Percentiles rank a stretch among this genome's conserved stretches.
Evolutionary conservation across 1,139 yeast species (phyloP).

Genomic region (Lodderomyces metapsilosis): DNA sequence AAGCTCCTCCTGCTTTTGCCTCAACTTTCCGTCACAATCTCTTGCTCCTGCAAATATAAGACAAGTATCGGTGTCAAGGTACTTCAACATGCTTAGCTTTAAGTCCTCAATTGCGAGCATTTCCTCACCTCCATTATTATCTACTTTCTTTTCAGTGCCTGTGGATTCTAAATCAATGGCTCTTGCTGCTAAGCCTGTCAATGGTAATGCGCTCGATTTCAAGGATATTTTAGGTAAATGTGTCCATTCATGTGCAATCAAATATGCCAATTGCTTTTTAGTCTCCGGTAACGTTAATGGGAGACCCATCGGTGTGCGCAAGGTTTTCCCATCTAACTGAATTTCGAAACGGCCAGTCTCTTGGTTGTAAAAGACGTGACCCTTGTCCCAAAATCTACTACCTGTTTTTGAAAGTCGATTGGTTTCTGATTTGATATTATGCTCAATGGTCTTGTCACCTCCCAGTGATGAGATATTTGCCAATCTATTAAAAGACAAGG

Average conservation of each 20-base stretch:
- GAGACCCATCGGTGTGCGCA: constrained; percentile 84
- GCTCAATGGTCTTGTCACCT: constrained; percentile 45
- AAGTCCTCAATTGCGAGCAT: constrained; percentile 52
- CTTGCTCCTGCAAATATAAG: constrained; percentile 77
- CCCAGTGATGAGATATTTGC: constrained; percentile 16
- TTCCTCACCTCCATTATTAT: constrained; percentile 28
- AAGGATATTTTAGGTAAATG: constrained; percentile 67
- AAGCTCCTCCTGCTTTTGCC: constrained; percentile 70
- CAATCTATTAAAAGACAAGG: not conserved
- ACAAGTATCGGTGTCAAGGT: constrained; percentile 91
- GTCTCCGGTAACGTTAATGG: constrained; percentile 60
- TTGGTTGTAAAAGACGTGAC: constrained; percentile 42
- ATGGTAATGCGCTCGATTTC: constrained; percentile 77
- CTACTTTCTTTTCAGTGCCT: constrained; percentile 20
- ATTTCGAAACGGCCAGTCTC: constrained; percentile 43
- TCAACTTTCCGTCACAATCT: constrained; percentile 81
- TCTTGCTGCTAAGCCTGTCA: constrained; percentile 84
- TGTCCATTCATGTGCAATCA: constrained; percentile 88
- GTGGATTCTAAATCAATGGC: constrained; percentile 63
- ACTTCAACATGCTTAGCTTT: constrained; percentile 61
- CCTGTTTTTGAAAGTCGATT: constrained; percentile 71
- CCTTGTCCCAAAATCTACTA: constrained; percentile 83
- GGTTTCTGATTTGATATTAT: constrained; percentile 58
- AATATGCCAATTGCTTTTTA: constrained; percentile 64
- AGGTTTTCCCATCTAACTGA: constrained; percentile 69